Percentiles rank a stretch among this genome's conserved stretches.
These are phyloP conservation scores for Zygosaccharomyces gambellarensis DNA, from an alignment of 805 yeast genomes.

Conservation along the genomic window DNA sequence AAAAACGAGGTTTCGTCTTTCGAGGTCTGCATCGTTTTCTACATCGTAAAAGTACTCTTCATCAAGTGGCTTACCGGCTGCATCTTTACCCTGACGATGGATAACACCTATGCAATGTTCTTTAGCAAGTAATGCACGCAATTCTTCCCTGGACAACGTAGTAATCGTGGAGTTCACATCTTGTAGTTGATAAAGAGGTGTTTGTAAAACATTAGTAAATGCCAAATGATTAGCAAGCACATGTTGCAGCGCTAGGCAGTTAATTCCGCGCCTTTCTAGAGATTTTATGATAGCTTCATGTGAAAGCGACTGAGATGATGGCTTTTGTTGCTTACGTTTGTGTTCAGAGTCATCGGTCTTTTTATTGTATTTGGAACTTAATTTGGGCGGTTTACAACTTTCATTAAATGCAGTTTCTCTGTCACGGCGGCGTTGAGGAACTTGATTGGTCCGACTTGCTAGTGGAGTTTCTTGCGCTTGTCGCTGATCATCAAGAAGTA, in stretches of 20 bases:
- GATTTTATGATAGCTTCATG: slow-evolving; percentile 3
- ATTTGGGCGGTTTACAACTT: slow-evolving; percentile 25
- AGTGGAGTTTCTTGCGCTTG: slow-evolving; percentile 6
- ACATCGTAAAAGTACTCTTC: slow-evolving; percentile 90
- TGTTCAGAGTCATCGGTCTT: slow-evolving; percentile 13
- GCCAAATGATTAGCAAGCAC: slow-evolving; percentile 81
- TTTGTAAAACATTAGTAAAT: slow-evolving; percentile 79
- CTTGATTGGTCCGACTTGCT: slow-evolving; percentile 2
- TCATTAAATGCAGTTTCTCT: background rate
- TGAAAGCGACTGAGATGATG: background rate
- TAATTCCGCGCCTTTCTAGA: slow-evolving; percentile 32
- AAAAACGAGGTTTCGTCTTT: slow-evolving; percentile 64
- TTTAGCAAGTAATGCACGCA: slow-evolving; percentile 42
- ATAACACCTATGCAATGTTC: slow-evolving; percentile 76
- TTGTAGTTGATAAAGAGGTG: slow-evolving; percentile 71
- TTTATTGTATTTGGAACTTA: slow-evolving; percentile 26
- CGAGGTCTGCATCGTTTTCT: slow-evolving; percentile 70
- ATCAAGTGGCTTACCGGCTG: slow-evolving; percentile 90
- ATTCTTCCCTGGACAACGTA: slow-evolving; percentile 41
- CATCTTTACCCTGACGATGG: slow-evolving; percentile 86
- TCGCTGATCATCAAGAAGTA: background rate
- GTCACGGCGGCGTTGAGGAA: slow-evolving; percentile 21
- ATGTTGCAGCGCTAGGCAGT: slow-evolving; percentile 52
- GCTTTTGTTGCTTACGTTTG: slow-evolving; percentile 7
- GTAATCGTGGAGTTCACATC: slow-evolving; percentile 56